Evolutionary conservation across 2,329 filamentous ascomycete genomes (phyloP), one percentile per base, ranked within the genome.

Genomic region (Phaeosphaeriaceae sp.): DNA sequence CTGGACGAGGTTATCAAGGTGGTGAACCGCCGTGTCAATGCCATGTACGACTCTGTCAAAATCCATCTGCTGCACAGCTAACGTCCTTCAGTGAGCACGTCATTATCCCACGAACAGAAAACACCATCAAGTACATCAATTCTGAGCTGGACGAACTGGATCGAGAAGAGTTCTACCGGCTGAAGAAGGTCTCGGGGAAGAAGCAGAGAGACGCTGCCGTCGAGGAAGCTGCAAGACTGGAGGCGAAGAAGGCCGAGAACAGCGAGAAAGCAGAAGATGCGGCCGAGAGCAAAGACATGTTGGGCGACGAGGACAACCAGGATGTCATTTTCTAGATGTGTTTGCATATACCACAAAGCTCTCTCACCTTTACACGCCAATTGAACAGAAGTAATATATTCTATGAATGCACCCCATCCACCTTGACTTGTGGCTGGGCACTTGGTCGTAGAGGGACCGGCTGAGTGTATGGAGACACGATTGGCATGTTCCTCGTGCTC

Each of bases 71-170:
- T 26, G 30, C 22, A 49, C 53, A 40, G 22, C 72, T 76, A 52
- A 76, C 61, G 21, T 2, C 28, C 51, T 26, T 19, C 67, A 91
- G 88, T 73, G 92, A 95, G 79, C 91, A 96, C 78, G 92, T 99
- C 70, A 98, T 99, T 69, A 99, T 99, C 72, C 95, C 95, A 13
- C 87, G 95, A 67, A 99, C 95, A 15, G 95, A 99, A 78, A 99
- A 98, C 75, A 99, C 95, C n/a, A 99, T 99, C 83, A 97, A 97
- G 82, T 99, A 98, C 75, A 98, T 98, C 85, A 98, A 98, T 82
- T 97, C 94, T 0, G 95, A 99, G 78, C 87, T 99, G 17, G 95
- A 99, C 76, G 95, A 99, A 81, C 85, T 99, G 52, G 96, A 98
- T 80, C 88, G 95, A 83, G 95, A 98, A 78, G 95, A 99, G 77